Base-by-base conservation (phyloP, 108 stramenopile species). In the Hondaea fermentalgiana region DNA sequence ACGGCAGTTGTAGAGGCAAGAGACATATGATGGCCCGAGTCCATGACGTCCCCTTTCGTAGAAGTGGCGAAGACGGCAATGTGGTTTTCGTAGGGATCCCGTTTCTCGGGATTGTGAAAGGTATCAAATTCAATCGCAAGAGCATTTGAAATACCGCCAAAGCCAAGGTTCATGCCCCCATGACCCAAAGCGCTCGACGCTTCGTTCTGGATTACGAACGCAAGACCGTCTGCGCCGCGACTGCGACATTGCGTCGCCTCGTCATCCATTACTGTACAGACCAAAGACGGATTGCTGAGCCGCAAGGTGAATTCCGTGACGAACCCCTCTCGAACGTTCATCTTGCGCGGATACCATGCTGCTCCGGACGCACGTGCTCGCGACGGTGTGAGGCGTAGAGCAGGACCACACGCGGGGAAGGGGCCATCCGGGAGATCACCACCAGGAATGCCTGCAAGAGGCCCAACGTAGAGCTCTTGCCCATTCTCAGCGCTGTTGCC, bases 101-200 rank as follows among this genome's bases (percentile, higher is more conserved):
- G 35, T 23, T 72, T 72, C 57, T 94, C 93, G 0, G 87, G 60
- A 64, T 95, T 95, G 88, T 88, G 89, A 60, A 72, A 93, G 16
- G 95, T 95, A 89, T 95, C 95, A 59, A 95, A 94, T 49, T 94
- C 93, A 5, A 95, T 88, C 5, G 95, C 95, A 5, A 95, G n/a
- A 8, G 91, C 21, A 57, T 94, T 94, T 29, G 29, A n/a, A 58
- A 95, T 94, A 0, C 95, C 95, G 5, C 42, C 93, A 59, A 94
- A 95, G 5, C 95, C 95, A 21, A 95, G 59, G 0, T 93, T 93
- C 53, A 57, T 19, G 47, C 95, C 91, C 23, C 51, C 60, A 35
- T 21, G 49, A 2, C 94, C 93, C 16, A 94, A 29, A 47, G 92
- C 90, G 12, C 57, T 21, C 17, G 55, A 14, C 16, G 23, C 2